Base-by-base conservation (phyloP, 2,329 filamentous ascomycete species). In the Xylaria hypoxylon region DNA sequence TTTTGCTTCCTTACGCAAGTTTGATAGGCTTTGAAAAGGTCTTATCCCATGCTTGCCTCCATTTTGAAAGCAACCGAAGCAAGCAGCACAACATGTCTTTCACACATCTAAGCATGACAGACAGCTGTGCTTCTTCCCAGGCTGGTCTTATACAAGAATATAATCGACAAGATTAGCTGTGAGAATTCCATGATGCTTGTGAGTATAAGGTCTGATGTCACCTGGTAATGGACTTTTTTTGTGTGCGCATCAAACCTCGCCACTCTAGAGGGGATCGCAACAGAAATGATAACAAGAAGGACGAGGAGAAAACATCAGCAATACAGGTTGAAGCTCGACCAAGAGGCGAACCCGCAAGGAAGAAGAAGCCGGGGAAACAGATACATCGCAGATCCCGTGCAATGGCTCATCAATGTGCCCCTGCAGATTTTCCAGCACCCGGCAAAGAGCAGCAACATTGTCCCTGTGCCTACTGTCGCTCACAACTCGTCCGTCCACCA, bases 181-280 rank as follows among this genome's bases (percentile, higher is more conserved):
- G 22, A 0, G 6, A 24, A 8, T 51, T 7, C 31, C 26, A 26
- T 31, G 17, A 13, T 42, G 31, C 38, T 50, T 19, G 38, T 40
- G 17, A 31, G 26, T 48, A 55, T 38, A 11, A 50, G n/a, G 6
- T 15, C 38, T n/a, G 10, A 22, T 31, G 11, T 53, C 10, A 53
- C 11, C 40, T 2, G 11, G 48, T 42, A 28, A 69, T 70, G 67
- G 59, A 67, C 19, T 38, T 69, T 19, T 65, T 67, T 56, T 67
- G 61, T 33, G 60, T 69, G 10, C 56, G 64, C 17, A 26, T 24
- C 24, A 69, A 64, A 58, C 44, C 45, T 58, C 60, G 45, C 44
- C 33, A 68, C 24, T 26, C 22, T 17, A 64, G 40, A 59, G 15
- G 48, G 26, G 64, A 59, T 22, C 26, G 26, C 15, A 19, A 31